These are phyloP conservation scores for Arabis alpina DNA, from an alignment of 345 rosid species.

Conservation along the genomic window DNA sequence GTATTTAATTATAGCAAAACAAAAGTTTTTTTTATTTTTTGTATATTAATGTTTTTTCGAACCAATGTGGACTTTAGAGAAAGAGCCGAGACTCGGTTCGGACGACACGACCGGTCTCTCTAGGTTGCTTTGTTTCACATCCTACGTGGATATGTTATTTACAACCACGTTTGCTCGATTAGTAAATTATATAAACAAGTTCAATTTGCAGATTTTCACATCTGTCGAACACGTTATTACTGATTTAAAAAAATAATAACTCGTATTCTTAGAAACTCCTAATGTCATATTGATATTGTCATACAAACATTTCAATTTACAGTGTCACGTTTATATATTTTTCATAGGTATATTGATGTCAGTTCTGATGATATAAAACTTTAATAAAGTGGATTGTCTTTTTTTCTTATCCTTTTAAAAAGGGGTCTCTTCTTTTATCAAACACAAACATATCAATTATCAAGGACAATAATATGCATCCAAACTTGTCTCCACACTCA, in stretches of 20 bases:
- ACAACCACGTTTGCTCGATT: slow-evolving; percentile 22
- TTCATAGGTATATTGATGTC: no score
- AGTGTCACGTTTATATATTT: no score
- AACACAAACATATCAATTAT: no score
- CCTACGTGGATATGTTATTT: slow-evolving; percentile 33
- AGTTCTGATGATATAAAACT: not conserved
- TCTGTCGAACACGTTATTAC: slow-evolving; percentile 19
- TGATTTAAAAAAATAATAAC: not conserved
- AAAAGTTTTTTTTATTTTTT: not conserved
- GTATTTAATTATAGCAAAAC: slow-evolving; percentile 39
- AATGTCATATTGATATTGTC: no score
- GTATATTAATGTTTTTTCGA: not conserved
- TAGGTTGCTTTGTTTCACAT: no score
- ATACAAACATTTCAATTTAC: no score
- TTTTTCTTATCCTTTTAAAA: not conserved
- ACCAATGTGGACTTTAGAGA: slow-evolving; percentile 32
- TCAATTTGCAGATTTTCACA: slow-evolving; percentile 4
- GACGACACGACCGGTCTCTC: slow-evolving; percentile 23
- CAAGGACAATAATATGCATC: not conserved
- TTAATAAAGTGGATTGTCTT: not conserved
- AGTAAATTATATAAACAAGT: not conserved
- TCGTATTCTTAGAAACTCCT: not conserved
- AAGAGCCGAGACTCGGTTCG: slow-evolving; percentile 28
- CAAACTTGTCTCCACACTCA: not conserved
- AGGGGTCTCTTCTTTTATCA: slow-evolving; percentile 8